These are phyloP conservation scores for Knufia petricola DNA, from an alignment of 2,329 filamentous ascomycete species.

Conservation along the genomic window DNA sequence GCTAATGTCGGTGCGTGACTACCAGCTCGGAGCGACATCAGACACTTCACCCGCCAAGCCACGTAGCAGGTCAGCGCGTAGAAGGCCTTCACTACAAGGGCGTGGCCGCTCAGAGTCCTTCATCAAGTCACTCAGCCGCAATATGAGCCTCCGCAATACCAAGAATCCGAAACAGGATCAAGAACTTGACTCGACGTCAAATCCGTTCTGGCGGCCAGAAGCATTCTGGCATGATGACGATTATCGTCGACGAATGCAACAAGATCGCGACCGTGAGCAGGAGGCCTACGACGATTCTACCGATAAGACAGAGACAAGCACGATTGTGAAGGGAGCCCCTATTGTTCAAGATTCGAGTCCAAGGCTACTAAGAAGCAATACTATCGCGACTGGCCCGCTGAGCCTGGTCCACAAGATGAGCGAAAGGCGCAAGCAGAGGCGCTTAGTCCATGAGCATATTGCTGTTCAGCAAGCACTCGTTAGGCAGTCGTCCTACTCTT, in stretches of 20 bases:
- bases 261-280: constrained; percentile 29
- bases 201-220: constrained; percentile 54
- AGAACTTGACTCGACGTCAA: constrained; percentile 40
- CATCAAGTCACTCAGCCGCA: constrained; percentile 29
- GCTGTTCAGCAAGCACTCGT: constrained; percentile 7
- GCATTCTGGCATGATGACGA: constrained; percentile 53
- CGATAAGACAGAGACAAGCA: constrained; percentile 38
- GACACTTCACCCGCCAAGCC: constrained; percentile 19
- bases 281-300: constrained; percentile 47
- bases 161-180: constrained; percentile 35
- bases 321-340: background rate
- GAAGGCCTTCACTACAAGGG: constrained; percentile 30
- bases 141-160: constrained; percentile 32
- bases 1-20: constrained; percentile 35
- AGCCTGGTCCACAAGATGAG: constrained; percentile 28
- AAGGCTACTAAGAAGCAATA: constrained; percentile 23
- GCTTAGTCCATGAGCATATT: constrained; percentile 13
- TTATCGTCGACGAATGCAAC: constrained; percentile 29
- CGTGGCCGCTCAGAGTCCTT: constrained; percentile 33
- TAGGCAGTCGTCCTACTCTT: constrained; percentile 26
- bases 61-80: constrained; percentile 17
- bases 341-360: background rate
- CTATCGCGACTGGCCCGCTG: constrained; percentile 31
- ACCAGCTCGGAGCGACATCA: constrained; percentile 26
- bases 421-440: constrained; percentile 24